Conservation (phyloP, 306 rosid genomes). For the Cicer chorassanicum region DNA sequence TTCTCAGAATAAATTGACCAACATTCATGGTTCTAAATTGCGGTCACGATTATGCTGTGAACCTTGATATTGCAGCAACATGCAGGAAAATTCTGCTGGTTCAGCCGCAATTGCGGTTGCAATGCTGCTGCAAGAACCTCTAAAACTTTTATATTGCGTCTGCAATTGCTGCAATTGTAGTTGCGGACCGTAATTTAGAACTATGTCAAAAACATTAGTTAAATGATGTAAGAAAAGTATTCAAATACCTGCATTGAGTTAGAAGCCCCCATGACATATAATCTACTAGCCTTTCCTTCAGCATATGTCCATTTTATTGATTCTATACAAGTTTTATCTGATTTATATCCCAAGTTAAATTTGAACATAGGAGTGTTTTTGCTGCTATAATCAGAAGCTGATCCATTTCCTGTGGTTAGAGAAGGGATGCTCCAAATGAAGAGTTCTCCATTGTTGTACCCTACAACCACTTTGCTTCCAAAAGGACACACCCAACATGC, state of each 20-base stretch:
- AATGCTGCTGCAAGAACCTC: too few species aligned
- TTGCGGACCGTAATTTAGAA: too few species aligned
- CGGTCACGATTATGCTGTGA: too few species aligned
- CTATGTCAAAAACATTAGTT: too few species aligned
- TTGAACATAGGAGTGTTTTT: slow-evolving; percentile 66
- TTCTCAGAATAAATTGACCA: too few species aligned
- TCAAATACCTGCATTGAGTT: slow-evolving; percentile 68
- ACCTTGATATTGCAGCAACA: too few species aligned
- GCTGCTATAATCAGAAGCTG: slow-evolving; percentile 44
- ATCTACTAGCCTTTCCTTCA: slow-evolving; percentile 78
- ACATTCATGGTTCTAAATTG: too few species aligned
- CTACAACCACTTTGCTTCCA: slow-evolving; percentile 83
- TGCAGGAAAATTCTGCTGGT: too few species aligned
- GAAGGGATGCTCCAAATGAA: slow-evolving; percentile 75
- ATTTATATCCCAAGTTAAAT: slow-evolving; percentile 85
- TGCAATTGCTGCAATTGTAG: too few species aligned
- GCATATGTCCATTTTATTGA: slow-evolving; percentile 75
- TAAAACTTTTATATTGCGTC: too few species aligned
- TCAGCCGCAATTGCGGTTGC: too few species aligned
- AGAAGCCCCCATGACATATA: slow-evolving; percentile 74
- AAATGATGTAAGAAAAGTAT: slow-evolving; percentile 12
- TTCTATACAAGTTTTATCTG: slow-evolving; percentile 69
- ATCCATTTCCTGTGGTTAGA: slow-evolving; percentile 46
- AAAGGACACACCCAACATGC: slow-evolving; percentile 92
- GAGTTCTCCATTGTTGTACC: slow-evolving; percentile 90